Conservation (phyloP, 2,329 filamentous ascomycete genomes). For the Clonostachys rhizophaga region DNA sequence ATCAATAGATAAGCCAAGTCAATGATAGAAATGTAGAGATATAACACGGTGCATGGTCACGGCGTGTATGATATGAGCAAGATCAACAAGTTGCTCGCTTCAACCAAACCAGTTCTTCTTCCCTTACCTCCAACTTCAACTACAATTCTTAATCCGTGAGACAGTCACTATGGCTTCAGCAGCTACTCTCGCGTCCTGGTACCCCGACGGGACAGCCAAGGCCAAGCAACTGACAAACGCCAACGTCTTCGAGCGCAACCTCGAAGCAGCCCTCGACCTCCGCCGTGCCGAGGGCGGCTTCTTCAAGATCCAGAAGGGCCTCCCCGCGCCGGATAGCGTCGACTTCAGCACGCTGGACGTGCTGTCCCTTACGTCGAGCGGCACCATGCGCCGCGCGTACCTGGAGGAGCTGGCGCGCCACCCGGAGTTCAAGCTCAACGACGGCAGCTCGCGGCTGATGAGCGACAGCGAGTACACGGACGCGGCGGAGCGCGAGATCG, state of each 20-base stretch:
- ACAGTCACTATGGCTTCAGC: neutral
- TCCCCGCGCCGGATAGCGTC: constrained; percentile 1
- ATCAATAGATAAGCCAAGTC: neutral
- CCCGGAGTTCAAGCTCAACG: constrained; percentile 33
- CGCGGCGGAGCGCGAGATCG: constrained; percentile 54
- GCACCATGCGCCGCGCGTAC: constrained; percentile 38
- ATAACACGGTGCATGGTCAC: neutral
- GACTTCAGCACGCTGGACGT: constrained; percentile 68
- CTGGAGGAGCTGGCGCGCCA: constrained; percentile 38
- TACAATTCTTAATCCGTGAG: neutral
- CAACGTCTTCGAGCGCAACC: constrained; percentile 10
- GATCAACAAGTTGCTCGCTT: neutral
- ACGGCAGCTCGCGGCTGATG: constrained; percentile 56
- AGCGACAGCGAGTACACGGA: constrained; percentile 58
- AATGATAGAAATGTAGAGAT: neutral
- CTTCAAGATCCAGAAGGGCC: constrained; percentile 11
- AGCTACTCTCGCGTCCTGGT: neutral
- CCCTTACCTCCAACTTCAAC: neutral
- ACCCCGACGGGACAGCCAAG: neutral
- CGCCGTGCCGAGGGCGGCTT: constrained; percentile 12
- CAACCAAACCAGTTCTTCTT: neutral
- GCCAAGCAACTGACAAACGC: neutral
- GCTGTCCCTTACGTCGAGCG: constrained; percentile 48
- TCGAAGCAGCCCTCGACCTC: constrained; percentile 22
- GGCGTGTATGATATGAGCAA: neutral